Conservation (phyloP, 768 basidiomycete species). For the Tricholoma terreum region DNA sequence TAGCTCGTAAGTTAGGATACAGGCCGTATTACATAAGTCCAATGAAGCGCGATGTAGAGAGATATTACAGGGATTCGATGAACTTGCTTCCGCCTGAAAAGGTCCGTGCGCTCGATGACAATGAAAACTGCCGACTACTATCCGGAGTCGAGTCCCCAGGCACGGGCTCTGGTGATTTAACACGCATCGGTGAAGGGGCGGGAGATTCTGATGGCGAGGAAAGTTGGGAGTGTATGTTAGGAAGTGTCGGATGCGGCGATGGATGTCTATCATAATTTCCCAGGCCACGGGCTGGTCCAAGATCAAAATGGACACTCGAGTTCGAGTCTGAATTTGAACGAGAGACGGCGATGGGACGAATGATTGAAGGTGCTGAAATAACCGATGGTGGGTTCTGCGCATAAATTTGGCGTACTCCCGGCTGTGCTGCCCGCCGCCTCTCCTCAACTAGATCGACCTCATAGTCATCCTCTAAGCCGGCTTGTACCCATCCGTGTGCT, state of each 20-base stretch:
- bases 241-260: slow-evolving; percentile 22
- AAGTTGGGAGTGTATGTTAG: slow-evolving; percentile 26
- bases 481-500: slow-evolving; percentile 49
- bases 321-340: slow-evolving; percentile 25
- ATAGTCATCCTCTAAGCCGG: slow-evolving; percentile 49
- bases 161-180: slow-evolving; percentile 15
- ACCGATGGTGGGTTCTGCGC: slow-evolving; percentile 5
- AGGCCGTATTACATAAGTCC: not conserved
- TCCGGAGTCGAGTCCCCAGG: slow-evolving; percentile 5
- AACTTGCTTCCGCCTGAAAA: slow-evolving; percentile 48
- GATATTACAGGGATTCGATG: slow-evolving; percentile 36
- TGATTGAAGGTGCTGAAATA: slow-evolving; percentile 3
- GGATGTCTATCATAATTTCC: slow-evolving; percentile 21
- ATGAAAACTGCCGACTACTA: slow-evolving; percentile 10
- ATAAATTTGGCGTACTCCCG: slow-evolving; percentile 1
- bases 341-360: slow-evolving; percentile 16
- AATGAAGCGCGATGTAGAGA: not conserved
- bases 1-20: not conserved
- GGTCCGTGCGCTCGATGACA: slow-evolving; percentile 29
- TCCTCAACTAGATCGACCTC: slow-evolving; percentile 26
- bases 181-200: slow-evolving; percentile 21
- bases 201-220: slow-evolving; percentile 31
- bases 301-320: slow-evolving; percentile 27
- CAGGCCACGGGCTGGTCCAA: slow-evolving; percentile 20
- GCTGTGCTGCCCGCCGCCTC: not conserved